Base-by-base conservation (phyloP, 2,329 filamentous ascomycete genomes). In the Epichloe gansuensis region DNA sequence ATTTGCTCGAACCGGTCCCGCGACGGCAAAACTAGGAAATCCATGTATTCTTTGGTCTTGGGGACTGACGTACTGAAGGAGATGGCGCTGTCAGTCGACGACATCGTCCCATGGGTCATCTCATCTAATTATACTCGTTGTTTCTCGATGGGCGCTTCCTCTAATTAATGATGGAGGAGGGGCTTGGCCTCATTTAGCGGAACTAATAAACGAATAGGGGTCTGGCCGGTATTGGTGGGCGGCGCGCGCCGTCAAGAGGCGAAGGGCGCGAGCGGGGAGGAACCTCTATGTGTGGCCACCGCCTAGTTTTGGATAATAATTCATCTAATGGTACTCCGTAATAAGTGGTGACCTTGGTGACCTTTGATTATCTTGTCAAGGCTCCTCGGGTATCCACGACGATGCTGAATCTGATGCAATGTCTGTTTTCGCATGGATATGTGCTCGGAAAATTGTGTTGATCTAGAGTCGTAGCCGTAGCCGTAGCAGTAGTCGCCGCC, bases 11-110 rank as follows among this genome's bases (percentile, higher is more conserved):
- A 74, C 53, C 75, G 69, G 34, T 72, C 65, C 31, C 57, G 58
- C 1, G 75, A 73, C 2, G 76, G 76, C 44, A 72, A 68, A 21
- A 73, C 65, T 11, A 79, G 65, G 9, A 74, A 74, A 53, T 76
- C 74, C 65, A 80, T 68, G 60, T 80, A 80, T 54, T 70, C 64
- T 57, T 71, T 69, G 48, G 62, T 61, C 52, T 64, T 67, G 48
- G 56, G 51, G 52, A 52, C 46, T 15, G 45, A 53, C 12, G 43
- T 41, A 43, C 25, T 43, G 50, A 49, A 42, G 54, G 58, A 43
- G 46, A 56, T 7, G 31, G 46, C 28, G 55, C 56, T 50, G 53
- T 51, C 51, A 44, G 31, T n/a, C 6, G 53, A 52, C 49, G 46
- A 41, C 51, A 39, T 54, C n/a, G 45, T 48, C 17, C n/a, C 25